These are phyloP conservation scores for Russula earlei DNA, from an alignment of 768 basidiomycete genomes.

Conservation along the genomic window DNA sequence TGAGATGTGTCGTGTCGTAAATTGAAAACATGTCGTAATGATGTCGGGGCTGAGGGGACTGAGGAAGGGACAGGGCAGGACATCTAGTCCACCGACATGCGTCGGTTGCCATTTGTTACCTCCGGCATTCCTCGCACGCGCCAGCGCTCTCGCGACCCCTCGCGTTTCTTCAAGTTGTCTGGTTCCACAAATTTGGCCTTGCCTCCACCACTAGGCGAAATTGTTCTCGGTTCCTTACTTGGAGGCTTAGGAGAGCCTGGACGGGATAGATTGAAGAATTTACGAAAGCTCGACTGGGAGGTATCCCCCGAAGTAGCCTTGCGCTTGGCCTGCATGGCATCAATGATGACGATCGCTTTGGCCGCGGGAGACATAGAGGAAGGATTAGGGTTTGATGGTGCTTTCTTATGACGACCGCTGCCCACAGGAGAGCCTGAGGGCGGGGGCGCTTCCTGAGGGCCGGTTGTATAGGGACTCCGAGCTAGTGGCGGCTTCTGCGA, in stretches of 20 bases:
- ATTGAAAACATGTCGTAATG: not conserved
- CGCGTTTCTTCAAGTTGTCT: constrained; percentile 11
- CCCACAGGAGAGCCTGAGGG: constrained; percentile 9
- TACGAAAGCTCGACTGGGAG: constrained; percentile 21
- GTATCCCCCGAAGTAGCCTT: constrained; percentile 23
- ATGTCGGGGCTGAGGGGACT: not conserved
- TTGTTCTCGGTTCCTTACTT: not conserved
- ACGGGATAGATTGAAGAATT: constrained; percentile 22
- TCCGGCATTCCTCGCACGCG: constrained; percentile 5
- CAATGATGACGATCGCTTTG: constrained; percentile 54
- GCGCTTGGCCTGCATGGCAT: constrained; percentile 44
- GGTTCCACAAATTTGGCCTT: constrained; percentile 10
- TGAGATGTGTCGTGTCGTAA: not conserved
- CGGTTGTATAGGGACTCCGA: constrained; percentile 6
- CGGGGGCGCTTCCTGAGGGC: not conserved
- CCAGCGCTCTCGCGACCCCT: constrained; percentile 14
- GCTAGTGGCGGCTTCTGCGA: not conserved
- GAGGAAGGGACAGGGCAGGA: too few relatives aligned
- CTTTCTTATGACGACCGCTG: constrained; percentile 17
- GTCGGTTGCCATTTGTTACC: constrained; percentile 11
- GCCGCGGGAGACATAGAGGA: constrained; percentile 39
- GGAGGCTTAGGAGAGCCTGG: constrained; percentile 10
- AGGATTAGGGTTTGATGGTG: constrained; percentile 38
- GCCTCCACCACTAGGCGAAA: not conserved
- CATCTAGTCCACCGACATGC: constrained; percentile 15